Conservation (phyloP, 345 rosid genomes). For the Toxicodendron radicans region DNA sequence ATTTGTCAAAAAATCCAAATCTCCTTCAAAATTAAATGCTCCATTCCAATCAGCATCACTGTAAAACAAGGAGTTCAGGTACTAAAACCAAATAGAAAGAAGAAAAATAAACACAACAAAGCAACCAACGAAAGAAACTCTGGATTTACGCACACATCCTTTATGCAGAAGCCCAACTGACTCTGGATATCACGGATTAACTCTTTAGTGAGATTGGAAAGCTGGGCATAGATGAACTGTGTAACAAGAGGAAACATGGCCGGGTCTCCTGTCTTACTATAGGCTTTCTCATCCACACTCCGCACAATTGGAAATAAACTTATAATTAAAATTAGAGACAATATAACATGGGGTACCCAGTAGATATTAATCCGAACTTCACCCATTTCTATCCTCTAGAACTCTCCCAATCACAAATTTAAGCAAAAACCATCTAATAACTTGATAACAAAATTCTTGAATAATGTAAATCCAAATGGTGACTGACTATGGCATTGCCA, state of each 20-base stretch:
- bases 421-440: conserved; percentile 20
- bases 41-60: conserved; percentile 77
- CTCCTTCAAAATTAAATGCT: conserved; percentile 62
- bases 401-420: conserved; percentile 23
- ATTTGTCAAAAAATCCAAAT: conserved; percentile 57
- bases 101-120: neutral
- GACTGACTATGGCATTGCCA: conserved; percentile 36
- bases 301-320: conserved; percentile 27
- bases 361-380: conserved; percentile 28
- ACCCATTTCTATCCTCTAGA: conserved; percentile 30
- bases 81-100: conserved; percentile 8
- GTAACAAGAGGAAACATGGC: conserved; percentile 49
- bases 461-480: conserved; percentile 14
- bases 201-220: conserved; percentile 50
- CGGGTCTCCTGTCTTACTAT: conserved; percentile 53
- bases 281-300: conserved; percentile 59
- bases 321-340: conserved; percentile 34
- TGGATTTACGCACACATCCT: conserved; percentile 56
- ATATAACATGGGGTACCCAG: conserved; percentile 30
- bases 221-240: conserved; percentile 46
- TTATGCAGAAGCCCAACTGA: conserved; percentile 62
- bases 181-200: conserved; percentile 45
- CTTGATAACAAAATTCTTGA: conserved; percentile 16
- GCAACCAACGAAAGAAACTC: neutral
- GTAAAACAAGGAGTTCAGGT: conserved; percentile 20